Evolutionary conservation across 208 protist species (phyloP).

Genomic region (Trypanosoma scelopori): DNA sequence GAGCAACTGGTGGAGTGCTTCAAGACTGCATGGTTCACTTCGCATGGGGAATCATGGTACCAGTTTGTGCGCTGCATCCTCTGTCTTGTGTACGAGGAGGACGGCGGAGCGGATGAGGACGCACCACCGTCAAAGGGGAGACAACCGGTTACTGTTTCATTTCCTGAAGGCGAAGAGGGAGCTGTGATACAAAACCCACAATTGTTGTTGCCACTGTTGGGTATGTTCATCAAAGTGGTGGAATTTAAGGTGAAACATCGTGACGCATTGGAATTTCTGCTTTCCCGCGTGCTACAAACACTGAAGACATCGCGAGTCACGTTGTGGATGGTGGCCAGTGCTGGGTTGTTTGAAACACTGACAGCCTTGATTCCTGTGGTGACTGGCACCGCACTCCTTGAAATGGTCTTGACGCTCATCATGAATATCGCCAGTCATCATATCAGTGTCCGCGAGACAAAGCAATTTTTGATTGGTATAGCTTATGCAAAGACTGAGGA

Average conservation of each 20-base stretch:
- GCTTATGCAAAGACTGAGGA: conserved; percentile 41
- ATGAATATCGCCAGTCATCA: conserved; percentile 49
- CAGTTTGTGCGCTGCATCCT: conserved; percentile 33
- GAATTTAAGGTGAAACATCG: conserved; percentile 28
- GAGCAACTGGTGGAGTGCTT: conserved; percentile 35
- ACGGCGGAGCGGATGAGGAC: neutral
- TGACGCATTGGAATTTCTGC: conserved; percentile 26
- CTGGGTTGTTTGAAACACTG: conserved; percentile 52
- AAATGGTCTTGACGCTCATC: conserved; percentile 41
- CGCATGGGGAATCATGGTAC: conserved; percentile 27
- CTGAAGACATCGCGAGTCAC: conserved; percentile 27
- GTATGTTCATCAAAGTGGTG: conserved; percentile 18
- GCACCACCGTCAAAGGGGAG: neutral
- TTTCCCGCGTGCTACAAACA: conserved; percentile 17
- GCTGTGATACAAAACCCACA: conserved; percentile 51
- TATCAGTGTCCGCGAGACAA: conserved; percentile 75
- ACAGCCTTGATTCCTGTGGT: conserved; percentile 47
- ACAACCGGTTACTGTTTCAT: neutral
- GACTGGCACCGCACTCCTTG: conserved; percentile 27
- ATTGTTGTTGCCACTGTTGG: conserved; percentile 41
- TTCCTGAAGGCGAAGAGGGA: neutral
- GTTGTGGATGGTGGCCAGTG: conserved; percentile 59
- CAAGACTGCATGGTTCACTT: conserved; percentile 37
- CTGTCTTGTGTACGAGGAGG: conserved; percentile 37
- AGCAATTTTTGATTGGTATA: conserved; percentile 65